phyloP scores from a whole-genome alignment of 306 rosid genomes.

The Cucumis melo region DNA sequence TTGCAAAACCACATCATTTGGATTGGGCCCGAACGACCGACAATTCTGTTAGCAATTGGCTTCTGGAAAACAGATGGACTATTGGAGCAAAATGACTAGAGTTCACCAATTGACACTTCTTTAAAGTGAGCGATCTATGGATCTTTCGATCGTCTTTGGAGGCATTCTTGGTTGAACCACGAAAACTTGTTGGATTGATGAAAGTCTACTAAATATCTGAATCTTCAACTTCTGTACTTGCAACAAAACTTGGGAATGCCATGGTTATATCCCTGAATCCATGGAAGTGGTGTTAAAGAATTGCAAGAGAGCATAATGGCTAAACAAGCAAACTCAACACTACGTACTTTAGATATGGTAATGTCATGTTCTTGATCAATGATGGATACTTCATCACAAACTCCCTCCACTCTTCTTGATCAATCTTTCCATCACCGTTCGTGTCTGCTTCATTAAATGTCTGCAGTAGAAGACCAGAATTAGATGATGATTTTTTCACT shows the following conservation, averaged over 20 bases:
- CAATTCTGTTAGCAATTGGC: background rate
- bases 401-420: conserved; percentile 85
- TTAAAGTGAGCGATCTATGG: background rate
- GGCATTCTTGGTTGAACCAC: background rate
- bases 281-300: background rate
- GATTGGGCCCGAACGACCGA: background rate
- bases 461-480: conserved; percentile 16
- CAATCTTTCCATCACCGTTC: conserved; percentile 75
- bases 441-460: conserved; percentile 66
- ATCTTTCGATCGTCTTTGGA: no score
- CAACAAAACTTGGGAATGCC: conserved; percentile 73
- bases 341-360: conserved; percentile 57
- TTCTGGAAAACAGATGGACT: background rate
- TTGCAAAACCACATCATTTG: background rate
- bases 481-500: background rate
- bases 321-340: background rate
- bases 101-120: background rate
- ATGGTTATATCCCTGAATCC: conserved; percentile 64
- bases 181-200: background rate
- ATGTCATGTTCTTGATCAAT: conserved; percentile 76
- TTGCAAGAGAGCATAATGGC: background rate
- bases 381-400: conserved; percentile 68
- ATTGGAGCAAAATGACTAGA: background rate
- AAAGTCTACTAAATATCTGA: conserved; percentile 13
- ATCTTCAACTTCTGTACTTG: conserved; percentile 50